Conservation (phyloP, 495 filamentous ascomycete species). For the Lasiosphaeria ovina region DNA sequence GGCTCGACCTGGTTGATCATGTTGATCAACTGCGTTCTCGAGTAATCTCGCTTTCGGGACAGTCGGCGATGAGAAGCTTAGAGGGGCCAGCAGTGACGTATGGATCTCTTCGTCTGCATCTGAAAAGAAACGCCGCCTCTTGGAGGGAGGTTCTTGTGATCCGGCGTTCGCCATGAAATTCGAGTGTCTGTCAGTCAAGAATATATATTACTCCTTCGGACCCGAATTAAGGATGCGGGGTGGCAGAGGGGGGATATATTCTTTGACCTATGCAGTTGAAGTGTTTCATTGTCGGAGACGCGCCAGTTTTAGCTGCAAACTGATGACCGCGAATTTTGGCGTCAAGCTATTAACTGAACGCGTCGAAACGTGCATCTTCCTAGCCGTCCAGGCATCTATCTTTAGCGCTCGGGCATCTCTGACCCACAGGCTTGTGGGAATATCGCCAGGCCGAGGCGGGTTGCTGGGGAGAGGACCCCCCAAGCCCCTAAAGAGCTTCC, state of each 20-base stretch:
- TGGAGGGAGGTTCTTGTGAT: conserved; percentile 62
- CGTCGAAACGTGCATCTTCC: background rate
- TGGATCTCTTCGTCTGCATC: conserved; percentile 46
- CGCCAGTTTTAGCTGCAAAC: background rate
- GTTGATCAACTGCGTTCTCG: conserved; percentile 5
- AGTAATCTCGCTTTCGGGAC: conserved; percentile 11
- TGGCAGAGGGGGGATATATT: background rate
- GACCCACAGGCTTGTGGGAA: too few relatives aligned
- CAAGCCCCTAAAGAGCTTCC: too few relatives aligned
- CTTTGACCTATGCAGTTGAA: background rate
- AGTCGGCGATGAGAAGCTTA: background rate
- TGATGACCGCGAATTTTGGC: conserved; percentile 34
- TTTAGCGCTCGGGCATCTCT: too few relatives aligned
- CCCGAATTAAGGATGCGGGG: conserved; percentile 9
- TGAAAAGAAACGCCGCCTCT: conserved; percentile 79
- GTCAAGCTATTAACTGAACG: conserved; percentile 31
- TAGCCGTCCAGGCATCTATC: too few relatives aligned
- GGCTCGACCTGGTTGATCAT: background rate
- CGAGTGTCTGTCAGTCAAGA: too few relatives aligned
- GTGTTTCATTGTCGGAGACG: conserved; percentile 9
- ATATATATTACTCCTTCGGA: too few relatives aligned
- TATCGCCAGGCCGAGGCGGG: too few relatives aligned
- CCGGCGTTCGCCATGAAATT: conserved; percentile 54
- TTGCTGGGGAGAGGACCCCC: too few relatives aligned
- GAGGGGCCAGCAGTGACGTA: background rate